phyloP scores from a whole-genome alignment of 2,329 filamentous ascomycete genomes.

The Fusarium virguliforme region DNA sequence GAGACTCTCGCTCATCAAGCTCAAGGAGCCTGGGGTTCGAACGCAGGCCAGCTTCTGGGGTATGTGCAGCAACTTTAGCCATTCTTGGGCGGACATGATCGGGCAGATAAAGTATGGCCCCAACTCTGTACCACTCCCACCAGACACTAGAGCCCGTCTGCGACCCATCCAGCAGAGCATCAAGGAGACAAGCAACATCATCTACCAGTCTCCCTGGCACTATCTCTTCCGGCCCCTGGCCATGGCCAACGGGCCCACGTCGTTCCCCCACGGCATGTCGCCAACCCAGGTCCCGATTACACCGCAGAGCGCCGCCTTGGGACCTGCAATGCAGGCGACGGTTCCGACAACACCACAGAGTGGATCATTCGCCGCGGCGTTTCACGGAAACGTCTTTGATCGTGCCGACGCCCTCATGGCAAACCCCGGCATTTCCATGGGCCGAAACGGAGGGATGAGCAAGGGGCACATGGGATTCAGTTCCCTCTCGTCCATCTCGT shows the following conservation, averaged over 20 bases:
- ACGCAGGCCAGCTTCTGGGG: constrained; percentile 75
- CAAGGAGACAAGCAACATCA: constrained; percentile 83
- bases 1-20: constrained; percentile 83
- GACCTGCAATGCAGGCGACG: constrained; percentile 91
- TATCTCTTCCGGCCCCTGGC: constrained; percentile 57
- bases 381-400: constrained; percentile 73
- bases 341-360: constrained; percentile 80
- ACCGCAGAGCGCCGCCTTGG: constrained; percentile 89
- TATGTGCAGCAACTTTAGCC: constrained; percentile 82
- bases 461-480: constrained; percentile 60
- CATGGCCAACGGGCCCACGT: constrained; percentile 38
- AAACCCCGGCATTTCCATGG: constrained; percentile 72
- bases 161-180: constrained; percentile 86
- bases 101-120: constrained; percentile 70
- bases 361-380: constrained; percentile 69
- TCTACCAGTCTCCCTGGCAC: constrained; percentile 74
- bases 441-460: constrained; percentile 66
- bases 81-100: constrained; percentile 78
- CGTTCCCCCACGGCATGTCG: constrained; percentile 50
- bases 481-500: constrained; percentile 61
- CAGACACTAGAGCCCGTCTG: constrained; percentile 81
- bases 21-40: constrained; percentile 86
- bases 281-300: constrained; percentile 77
- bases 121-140: constrained; percentile 68
- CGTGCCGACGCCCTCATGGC: constrained; percentile 72